Evolutionary conservation across 1,284 basidiomycete species (phyloP).

Genomic region (Porogramme epimiltina): DNA sequence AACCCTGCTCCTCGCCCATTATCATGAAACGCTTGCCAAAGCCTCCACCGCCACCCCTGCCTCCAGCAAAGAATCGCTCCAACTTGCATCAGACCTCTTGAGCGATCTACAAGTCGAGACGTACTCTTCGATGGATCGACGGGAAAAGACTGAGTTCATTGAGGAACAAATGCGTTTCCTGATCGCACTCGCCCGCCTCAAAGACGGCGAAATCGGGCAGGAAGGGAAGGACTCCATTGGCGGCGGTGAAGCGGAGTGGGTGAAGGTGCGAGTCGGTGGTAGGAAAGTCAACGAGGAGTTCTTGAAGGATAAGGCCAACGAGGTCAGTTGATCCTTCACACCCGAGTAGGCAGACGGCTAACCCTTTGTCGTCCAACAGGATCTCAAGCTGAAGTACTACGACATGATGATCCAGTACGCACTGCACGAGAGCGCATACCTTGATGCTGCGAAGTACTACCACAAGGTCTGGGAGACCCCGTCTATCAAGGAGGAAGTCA

Average conservation of each 20-base stretch:
- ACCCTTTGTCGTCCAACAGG: conserved; percentile 51
- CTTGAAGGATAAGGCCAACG: conserved; percentile 86
- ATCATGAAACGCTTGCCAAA: conserved; percentile 75
- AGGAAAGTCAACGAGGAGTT: conserved; percentile 96
- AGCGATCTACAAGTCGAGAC: conserved; percentile 98
- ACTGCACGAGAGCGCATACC: conserved; percentile 81
- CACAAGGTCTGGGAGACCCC: conserved; percentile 97
- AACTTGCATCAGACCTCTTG: conserved; percentile 86
- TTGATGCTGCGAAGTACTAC: conserved; percentile 95
- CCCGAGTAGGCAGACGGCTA: neutral
- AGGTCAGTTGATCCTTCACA: conserved; percentile 52
- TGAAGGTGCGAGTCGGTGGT: conserved; percentile 88
- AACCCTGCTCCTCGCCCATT: conserved; percentile 80
- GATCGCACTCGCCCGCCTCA: conserved; percentile 70
- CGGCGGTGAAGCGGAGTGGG: conserved; percentile 85
- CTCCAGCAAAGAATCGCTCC: conserved; percentile 63
- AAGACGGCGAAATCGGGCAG: conserved; percentile 59
- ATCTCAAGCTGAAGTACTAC: conserved; percentile 95
- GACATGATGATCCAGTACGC: conserved; percentile 96
- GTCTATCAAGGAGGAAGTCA: conserved; percentile 81
- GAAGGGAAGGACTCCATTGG: conserved; percentile 55
- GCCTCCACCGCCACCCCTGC: conserved; percentile 44
- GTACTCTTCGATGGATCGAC: conserved; percentile 96
- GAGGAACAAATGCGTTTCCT: conserved; percentile 96
- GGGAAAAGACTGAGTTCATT: conserved; percentile 98